Base-by-base conservation (phyloP, 257 asterid species). In the Capsicum pubescens region DNA sequence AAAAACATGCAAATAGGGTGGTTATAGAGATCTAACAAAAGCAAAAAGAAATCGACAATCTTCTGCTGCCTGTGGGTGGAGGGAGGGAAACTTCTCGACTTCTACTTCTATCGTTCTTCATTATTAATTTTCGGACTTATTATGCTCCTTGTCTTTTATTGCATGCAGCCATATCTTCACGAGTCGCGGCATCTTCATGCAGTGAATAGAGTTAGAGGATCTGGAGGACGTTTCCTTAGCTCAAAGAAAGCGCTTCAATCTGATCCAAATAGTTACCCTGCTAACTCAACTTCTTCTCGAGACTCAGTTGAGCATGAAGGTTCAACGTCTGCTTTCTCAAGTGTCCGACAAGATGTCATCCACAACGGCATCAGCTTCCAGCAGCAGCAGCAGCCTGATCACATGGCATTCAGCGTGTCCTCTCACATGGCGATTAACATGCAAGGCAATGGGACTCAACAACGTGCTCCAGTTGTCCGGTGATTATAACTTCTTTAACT, bases 101-200 rank as follows among this genome's bases (percentile, higher is more conserved):
- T 35, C 10, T 13, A 7, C 13, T 48, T 50, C 54, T 84, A 35
- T 78, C 39, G 35, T 77, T 13, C 35, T 67, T 48, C 32, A 15
- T 44, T 44, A 19, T 80, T 1, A 64, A 70, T 71, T 39, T 39
- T 36, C 7, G 15, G 19, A 52, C 61, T 39, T 9, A 78, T 60
- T 7, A 17, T 82, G 81, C 60, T 82, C 55, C 19, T 52, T 42
- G 1, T 13, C 32, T 19, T 57, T 19, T n/a, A 60, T 42, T 14
- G 50, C 76, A 21, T 88, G 91, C 94, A 97, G 99, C 98, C 99
- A 3, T 97, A 97, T 76, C 95, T 97, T 90, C 98, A 97, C 10
- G 98, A 97, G 94, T 97, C 99, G 60, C 94, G 99, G 6, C 99
- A 97, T 85, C 94, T 87, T 57, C 99, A 97, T 64, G 99, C 99